Conservation (phyloP, 345 rosid genomes). For the Eutrema heterophyllum region DNA sequence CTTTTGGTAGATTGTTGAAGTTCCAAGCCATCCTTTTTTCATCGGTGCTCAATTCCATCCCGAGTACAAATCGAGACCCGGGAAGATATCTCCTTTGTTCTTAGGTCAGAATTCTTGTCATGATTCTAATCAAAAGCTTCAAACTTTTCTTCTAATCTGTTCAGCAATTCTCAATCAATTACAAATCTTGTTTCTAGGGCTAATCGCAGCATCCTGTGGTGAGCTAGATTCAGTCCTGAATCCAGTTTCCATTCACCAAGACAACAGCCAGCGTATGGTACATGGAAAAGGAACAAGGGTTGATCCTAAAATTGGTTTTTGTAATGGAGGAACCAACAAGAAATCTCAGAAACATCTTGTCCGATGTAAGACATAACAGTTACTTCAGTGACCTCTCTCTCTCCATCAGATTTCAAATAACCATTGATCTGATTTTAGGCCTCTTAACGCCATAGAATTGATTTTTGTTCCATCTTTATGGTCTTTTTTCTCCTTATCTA, state of each 20-base stretch:
- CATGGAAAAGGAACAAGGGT: not conserved
- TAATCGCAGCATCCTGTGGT: conserved; percentile 73
- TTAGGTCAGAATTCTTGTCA: conserved; percentile 45
- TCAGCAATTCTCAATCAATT: not conserved
- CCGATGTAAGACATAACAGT: conserved; percentile 46
- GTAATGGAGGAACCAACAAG: conserved; percentile 51
- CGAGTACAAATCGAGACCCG: conserved; percentile 89
- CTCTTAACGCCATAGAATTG: conserved; percentile 1
- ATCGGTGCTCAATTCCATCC: conserved; percentile 91
- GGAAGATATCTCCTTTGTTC: conserved; percentile 80
- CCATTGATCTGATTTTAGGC: not conserved
- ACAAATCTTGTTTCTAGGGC: conserved; percentile 44
- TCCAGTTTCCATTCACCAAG: conserved; percentile 18
- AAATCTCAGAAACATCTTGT: conserved; percentile 36
- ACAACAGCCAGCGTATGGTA: not conserved
- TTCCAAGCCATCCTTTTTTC: conserved; percentile 61
- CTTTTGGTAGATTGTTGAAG: conserved; percentile 51
- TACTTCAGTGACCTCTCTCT: conserved; percentile 34
- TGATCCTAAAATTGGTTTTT: conserved; percentile 14
- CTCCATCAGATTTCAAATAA: not conserved
- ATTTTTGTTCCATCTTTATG: not conserved
- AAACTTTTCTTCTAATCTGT: not conserved
- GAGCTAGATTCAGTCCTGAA: conserved; percentile 48
- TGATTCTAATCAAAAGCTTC: not conserved
- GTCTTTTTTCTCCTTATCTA: not conserved